A percentile compares a stretch with the other conserved stretches of the same genome.
Conservation (phyloP, 2,329 filamentous ascomycete species). For the Lasiodiplodia theobromae region DNA sequence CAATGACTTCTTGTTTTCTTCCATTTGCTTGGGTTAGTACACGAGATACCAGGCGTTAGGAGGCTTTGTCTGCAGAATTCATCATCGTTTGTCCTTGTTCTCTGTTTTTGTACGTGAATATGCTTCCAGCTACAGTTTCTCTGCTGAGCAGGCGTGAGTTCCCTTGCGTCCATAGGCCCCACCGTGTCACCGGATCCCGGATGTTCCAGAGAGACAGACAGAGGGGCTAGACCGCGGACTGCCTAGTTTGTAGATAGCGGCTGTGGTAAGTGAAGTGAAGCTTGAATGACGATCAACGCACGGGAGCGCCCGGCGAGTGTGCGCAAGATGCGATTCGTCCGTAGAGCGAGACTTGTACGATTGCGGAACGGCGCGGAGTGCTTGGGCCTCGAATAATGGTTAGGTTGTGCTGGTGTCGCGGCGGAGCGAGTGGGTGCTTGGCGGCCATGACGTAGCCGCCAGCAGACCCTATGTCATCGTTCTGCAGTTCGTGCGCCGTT, state of each 20-base stretch:
- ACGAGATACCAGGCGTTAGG: constrained; percentile 13
- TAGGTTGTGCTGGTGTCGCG: background rate
- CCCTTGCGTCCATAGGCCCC: background rate
- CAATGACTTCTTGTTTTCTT: background rate
- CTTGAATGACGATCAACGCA: constrained; percentile 21
- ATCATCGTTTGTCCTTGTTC: background rate
- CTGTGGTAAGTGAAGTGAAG: background rate
- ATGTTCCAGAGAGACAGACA: background rate
- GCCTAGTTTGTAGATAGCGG: background rate
- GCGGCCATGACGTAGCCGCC: background rate
- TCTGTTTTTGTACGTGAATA: background rate
- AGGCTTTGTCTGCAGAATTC: background rate
- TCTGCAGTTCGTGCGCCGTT: background rate
- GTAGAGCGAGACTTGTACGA: background rate
- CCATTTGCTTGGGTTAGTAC: background rate
- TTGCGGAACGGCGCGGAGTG: constrained; percentile 9
- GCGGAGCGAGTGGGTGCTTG: background rate
- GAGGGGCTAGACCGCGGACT: constrained; percentile 1
- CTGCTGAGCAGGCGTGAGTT: background rate
- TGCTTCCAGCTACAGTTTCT: background rate
- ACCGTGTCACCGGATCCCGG: background rate
- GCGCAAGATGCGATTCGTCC: constrained; percentile 12
- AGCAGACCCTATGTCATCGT: background rate
- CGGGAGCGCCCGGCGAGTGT: constrained; percentile 11
- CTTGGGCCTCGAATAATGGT: background rate